Percentiles rank a stretch among this genome's conserved stretches.
Conservation (phyloP, 805 yeast genomes). For the Scheffersomyces amazonensis region DNA sequence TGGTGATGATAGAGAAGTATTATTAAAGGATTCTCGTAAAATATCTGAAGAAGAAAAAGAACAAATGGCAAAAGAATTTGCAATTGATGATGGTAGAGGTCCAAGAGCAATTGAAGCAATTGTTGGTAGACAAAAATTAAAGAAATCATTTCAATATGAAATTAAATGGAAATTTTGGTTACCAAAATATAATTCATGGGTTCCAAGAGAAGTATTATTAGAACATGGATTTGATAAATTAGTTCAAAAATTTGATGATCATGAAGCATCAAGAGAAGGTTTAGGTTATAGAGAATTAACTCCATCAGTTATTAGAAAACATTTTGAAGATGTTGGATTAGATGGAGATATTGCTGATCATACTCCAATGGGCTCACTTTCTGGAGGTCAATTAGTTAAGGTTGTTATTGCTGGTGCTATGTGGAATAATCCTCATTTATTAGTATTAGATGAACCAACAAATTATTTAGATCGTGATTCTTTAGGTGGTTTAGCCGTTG, state of each 20-base stretch:
- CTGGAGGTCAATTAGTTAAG: constrained; percentile 98
- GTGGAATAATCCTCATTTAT: constrained; percentile 98
- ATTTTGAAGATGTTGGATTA: constrained; percentile 94
- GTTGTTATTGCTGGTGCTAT: constrained; percentile 99
- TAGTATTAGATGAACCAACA: constrained; percentile 97
- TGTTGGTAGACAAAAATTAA: constrained; percentile 95
- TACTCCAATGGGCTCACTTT: constrained; percentile 92
- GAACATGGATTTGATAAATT: constrained; percentile 55
- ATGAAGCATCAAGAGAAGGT: constrained; percentile 49
- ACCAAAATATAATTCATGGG: constrained; percentile 93
- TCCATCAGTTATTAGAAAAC: constrained; percentile 92
- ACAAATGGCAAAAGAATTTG: constrained; percentile 74
- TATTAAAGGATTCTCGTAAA: constrained; percentile 89
- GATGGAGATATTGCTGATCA: constrained; percentile 99
- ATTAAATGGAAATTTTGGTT: constrained; percentile 84
- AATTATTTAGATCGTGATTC: constrained; percentile 98
- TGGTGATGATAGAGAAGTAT: constrained; percentile 97
- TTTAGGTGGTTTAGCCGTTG: constrained; percentile 94
- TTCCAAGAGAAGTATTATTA: constrained; percentile 75
- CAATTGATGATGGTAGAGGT: constrained; percentile 83
- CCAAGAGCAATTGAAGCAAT: constrained; percentile 87
- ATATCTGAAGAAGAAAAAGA: constrained; percentile 72
- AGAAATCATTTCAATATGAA: constrained; percentile 96
- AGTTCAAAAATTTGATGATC: constrained; percentile 45
- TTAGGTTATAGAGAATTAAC: constrained; percentile 52